Evolutionary conservation across 2,329 filamentous ascomycete species (phyloP).

Genomic region (Aspergillus ochraceoroseus): DNA sequence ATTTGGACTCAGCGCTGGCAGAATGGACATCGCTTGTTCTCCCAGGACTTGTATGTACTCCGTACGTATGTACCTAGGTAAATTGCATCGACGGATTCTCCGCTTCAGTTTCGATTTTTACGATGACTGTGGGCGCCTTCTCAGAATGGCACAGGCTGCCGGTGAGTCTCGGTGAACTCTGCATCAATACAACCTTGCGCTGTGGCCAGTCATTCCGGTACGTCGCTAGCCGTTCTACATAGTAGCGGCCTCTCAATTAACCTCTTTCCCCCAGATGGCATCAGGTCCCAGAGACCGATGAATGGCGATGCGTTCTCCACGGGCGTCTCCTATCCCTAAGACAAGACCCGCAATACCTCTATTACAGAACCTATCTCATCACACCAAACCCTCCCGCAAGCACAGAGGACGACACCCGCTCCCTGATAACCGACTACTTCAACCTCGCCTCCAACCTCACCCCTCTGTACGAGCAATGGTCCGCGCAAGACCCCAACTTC

Average conservation of each 20-base stretch:
- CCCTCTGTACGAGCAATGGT: conserved; percentile 81
- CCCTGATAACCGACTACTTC: conserved; percentile 76
- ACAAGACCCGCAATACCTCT: conserved; percentile 71
- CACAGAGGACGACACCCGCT: conserved; percentile 59
- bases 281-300: conserved; percentile 63
- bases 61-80: background rate
- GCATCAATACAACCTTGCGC: conserved; percentile 86
- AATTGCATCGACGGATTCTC: conserved; percentile 2
- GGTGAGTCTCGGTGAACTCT: conserved; percentile 75
- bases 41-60: conserved; percentile 1
- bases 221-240: conserved; percentile 9
- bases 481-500: conserved; percentile 78
- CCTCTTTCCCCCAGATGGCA: conserved; percentile 62
- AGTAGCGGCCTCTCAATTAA: background rate
- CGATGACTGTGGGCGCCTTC: conserved; percentile 47
- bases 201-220: conserved; percentile 89
- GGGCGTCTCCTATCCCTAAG: conserved; percentile 79
- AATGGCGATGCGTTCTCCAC: conserved; percentile 86
- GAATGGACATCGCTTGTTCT: conserved; percentile 22
- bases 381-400: conserved; percentile 30
- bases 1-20: conserved; percentile 17
- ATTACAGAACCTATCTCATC: conserved; percentile 70
- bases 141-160: conserved; percentile 85
- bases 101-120: conserved; percentile 1
- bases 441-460: conserved; percentile 74